These are phyloP conservation scores for Atalantia buxifolia DNA, from an alignment of 345 rosid species.

Conservation along the genomic window DNA sequence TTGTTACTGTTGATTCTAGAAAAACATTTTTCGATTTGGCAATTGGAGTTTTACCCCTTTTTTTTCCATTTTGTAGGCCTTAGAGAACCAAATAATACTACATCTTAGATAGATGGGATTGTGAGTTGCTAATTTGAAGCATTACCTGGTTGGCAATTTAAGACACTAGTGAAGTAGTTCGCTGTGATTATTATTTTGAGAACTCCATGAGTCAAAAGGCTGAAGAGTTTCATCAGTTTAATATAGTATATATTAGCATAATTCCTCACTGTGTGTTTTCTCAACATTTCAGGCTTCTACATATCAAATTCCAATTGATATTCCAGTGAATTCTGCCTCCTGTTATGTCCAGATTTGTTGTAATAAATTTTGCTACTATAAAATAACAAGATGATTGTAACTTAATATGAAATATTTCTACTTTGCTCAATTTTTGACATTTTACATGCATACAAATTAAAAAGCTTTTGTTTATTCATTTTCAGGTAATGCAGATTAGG, in stretches of 20 bases:
- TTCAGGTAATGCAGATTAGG: constrained; percentile 47
- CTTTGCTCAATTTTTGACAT: neutral
- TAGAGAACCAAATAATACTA: neutral
- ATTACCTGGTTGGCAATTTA: neutral
- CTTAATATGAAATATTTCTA: neutral
- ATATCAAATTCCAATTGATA: neutral
- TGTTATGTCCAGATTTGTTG: neutral
- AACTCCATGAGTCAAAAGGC: neutral
- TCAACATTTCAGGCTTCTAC: neutral
- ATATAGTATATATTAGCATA: neutral
- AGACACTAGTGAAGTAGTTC: neutral
- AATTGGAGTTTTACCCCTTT: neutral
- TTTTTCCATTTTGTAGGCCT: neutral
- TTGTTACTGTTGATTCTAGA: neutral
- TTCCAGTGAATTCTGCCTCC: neutral
- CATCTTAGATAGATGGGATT: neutral
- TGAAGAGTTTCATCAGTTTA: neutral
- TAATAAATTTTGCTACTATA: neutral
- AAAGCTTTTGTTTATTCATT: constrained; percentile 8
- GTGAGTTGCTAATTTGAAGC: neutral
- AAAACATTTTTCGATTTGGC: neutral
- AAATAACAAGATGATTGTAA: neutral
- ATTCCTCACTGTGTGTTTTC: neutral
- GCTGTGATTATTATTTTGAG: neutral
- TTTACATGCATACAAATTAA: constrained; percentile 1